Evolutionary conservation across 2,329 filamentous ascomycete genomes (phyloP), one percentile per base, ranked within the genome.

Genomic region (Knufia fluminis): DNA sequence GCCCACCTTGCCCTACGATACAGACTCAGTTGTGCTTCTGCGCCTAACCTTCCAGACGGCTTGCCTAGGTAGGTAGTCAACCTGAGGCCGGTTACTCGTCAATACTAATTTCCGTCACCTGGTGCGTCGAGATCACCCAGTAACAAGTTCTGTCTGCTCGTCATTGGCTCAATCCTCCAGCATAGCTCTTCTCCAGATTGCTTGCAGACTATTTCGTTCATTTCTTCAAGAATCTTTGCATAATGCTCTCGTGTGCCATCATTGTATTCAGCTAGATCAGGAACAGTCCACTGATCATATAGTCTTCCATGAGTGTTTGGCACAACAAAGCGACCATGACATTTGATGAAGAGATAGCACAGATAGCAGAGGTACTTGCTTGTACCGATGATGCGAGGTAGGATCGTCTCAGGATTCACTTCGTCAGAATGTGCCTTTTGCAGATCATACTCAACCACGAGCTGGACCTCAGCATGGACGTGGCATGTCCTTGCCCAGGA

Each of bases 301-400:
- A 60, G 41, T 26, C 56, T 47, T 17, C 57, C 56, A 51, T 58
- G 56, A 16, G 52, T 57, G 23, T 50, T 47, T 16, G 55, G 47
- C 16, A 53, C 50, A 7, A 38, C 22, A 28, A 52, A 56, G 22
- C 35, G 16, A 28, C 46, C 38, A 48, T 59, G 55, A 20, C 43
- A 35, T 20, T 33, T 51, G 38, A 60, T 51, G 46, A 57, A 57
- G 6, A 59, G 51, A 48, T 55, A 51, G 49, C 57, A 60, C 6
- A 60, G 48, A 52, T 56, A 60, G 52, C 57, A 60, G n/a, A 54
- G 53, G n/a, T 45, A 54, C 44, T 60, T 60, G 49, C 51, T 56
- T 20, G 55, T 54, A 19, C 57, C 57, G 20, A 60, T 55, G n/a
- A 48, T 36, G 16, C 53, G 44, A 17, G 55, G 56, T 24, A 22